Evolutionary conservation across 2,329 filamentous ascomycete genomes (phyloP), one percentile per base, ranked within the genome.

Genomic region (Chaetoscypha palmicola): DNA sequence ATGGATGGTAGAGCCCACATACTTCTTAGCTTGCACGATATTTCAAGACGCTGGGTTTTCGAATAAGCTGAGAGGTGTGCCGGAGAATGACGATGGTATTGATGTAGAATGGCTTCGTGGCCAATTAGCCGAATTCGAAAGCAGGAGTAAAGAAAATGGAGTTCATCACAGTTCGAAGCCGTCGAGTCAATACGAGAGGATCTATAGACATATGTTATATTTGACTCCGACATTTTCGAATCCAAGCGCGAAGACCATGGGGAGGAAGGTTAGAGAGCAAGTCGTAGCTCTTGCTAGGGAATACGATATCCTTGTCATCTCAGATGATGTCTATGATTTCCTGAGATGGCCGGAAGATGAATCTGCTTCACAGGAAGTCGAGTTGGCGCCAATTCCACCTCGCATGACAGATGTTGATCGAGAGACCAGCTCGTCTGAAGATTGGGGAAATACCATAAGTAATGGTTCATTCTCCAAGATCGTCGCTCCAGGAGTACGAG

Each of bases 131-230:
- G 44, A 69, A 43, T 62, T 83, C 14, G 36, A 50, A 12, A 43
- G 43, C 5, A 22, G 42, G 16, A 45, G 45, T 11, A 41, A 43
- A 4, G 46, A 45, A 9, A 38, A 48, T 26, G 45, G 21, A 5
- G 31, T 44, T 2, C 28, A 58, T 45, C 54, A 16, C n/a, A 19
- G 3, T 9, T 17, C 71, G 51, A 83, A 81, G 60, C 68, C 70
- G 1, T 53, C 62, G 1, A 66, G 59, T 94, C 87, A 38, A 95
- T 81, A 2, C 79, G 89, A 41, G 94, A 81, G 62, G 95, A 94
- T 2, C 89, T 77, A 57, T 87, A 94, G 0, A 87, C 88, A 55
- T 86, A 86, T 24, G 83, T 89, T 41, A 84, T 77, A 38, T 86
- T 79, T 72, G 11, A 79, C 83, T 2, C 81, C 83, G 0, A 83